Conservation (phyloP, 441 rosid genomes). For the Geranium incanum region DNA sequence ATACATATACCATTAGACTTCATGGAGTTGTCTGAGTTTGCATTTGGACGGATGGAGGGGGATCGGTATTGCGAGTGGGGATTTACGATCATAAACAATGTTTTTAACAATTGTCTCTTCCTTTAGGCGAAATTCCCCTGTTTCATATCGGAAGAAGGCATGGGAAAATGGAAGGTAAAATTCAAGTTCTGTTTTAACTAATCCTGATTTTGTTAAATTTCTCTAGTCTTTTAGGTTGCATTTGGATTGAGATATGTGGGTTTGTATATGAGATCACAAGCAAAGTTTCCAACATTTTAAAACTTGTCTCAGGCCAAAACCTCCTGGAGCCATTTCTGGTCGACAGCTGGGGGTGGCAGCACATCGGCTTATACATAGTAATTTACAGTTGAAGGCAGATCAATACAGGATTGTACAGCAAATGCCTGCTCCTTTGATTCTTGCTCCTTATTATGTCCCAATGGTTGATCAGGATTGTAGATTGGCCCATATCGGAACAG, state of each 20-base stretch:
- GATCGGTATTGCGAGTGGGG: neutral
- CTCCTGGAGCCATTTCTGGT: constrained; percentile 36
- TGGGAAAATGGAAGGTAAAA: constrained; percentile 26
- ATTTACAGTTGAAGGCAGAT: constrained; percentile 44
- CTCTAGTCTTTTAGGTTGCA: neutral
- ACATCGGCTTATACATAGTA: constrained; percentile 55
- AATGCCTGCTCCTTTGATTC: constrained; percentile 20
- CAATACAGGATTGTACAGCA: constrained; percentile 22
- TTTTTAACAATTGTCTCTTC: neutral
- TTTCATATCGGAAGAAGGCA: neutral
- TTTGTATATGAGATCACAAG: neutral
- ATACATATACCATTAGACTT: neutral
- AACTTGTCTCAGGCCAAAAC: neutral
- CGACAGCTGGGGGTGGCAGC: constrained; percentile 67
- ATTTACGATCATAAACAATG: neutral
- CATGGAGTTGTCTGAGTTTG: neutral
- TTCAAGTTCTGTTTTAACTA: neutral
- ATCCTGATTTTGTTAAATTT: neutral
- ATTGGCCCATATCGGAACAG: constrained; percentile 23
- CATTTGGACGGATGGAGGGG: neutral
- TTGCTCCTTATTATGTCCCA: constrained; percentile 22
- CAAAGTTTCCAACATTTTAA: neutral
- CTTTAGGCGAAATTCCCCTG: neutral
- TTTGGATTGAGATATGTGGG: neutral
- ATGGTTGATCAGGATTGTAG: constrained; percentile 21